Evolutionary conservation across 768 basidiomycete genomes (phyloP).

Genomic region (Russula sp.): DNA sequence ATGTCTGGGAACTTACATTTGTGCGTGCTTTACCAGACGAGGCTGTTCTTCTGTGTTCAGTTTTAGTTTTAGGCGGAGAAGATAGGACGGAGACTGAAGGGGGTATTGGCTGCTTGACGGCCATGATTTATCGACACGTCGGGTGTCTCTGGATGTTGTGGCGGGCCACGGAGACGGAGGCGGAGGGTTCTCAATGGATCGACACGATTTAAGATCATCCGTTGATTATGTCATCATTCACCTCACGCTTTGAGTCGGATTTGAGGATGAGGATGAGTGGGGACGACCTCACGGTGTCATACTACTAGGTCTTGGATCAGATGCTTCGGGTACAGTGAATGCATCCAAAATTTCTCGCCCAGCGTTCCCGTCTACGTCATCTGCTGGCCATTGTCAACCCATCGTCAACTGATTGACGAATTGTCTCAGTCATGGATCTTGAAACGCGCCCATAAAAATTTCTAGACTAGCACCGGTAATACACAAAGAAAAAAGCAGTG

Average conservation of each 20-base stretch:
- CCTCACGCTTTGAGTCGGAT: too few species aligned
- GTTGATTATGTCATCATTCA: too few species aligned
- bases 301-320: too few species aligned
- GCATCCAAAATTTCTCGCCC: too few species aligned
- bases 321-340: too few species aligned
- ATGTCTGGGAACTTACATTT: conserved; percentile 3
- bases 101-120: conserved; percentile 15
- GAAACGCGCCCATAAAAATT: too few species aligned
- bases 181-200: neutral
- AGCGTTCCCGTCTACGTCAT: too few species aligned
- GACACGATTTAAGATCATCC: neutral
- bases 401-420: neutral
- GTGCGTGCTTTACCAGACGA: conserved; percentile 10
- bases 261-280: too few species aligned
- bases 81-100: neutral
- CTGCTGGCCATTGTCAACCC: neutral
- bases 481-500: neutral
- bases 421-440: neutral
- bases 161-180: neutral
- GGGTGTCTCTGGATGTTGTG: too few species aligned
- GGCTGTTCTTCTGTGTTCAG: neutral
- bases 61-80: neutral
- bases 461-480: neutral
- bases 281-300: too few species aligned
- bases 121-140: neutral